Evolutionary conservation across 2,329 filamentous ascomycete genomes (phyloP).

Genomic region (Fusarium lyarnte): DNA sequence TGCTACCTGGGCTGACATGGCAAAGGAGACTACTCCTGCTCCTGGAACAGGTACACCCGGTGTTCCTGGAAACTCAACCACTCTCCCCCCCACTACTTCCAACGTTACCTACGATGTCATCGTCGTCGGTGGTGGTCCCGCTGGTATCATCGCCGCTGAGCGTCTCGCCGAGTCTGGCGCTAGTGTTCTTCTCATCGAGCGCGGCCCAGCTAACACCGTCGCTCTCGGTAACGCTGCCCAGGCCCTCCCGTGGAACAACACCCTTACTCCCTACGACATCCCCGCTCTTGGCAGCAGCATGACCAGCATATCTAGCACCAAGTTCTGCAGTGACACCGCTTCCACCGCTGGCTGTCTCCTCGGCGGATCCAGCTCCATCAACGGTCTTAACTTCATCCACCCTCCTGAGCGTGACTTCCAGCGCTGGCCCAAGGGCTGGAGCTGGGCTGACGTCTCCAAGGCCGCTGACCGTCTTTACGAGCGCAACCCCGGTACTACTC

Average conservation of each 20-base stretch:
- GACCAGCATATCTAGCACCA: constrained; percentile 34
- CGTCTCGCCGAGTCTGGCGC: constrained; percentile 38
- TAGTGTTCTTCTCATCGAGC: constrained; percentile 42
- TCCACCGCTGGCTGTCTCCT: constrained; percentile 41
- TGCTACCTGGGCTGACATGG: constrained; percentile 40
- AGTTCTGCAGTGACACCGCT: constrained; percentile 42
- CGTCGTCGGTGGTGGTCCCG: constrained; percentile 40
- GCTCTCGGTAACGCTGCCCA: constrained; percentile 34
- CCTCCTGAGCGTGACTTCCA: constrained; percentile 40
- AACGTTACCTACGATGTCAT: constrained; percentile 43
- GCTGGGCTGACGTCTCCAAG: constrained; percentile 33
- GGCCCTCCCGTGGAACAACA: constrained; percentile 37
- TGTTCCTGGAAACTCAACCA: constrained; percentile 17
- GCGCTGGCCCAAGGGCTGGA: constrained; percentile 41
- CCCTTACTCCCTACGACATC: constrained; percentile 39
- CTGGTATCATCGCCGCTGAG: constrained; percentile 41
- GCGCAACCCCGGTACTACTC: constrained; percentile 66
- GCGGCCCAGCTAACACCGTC: constrained; percentile 41
- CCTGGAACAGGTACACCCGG: constrained; percentile 7
- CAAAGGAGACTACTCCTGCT: constrained; percentile 27
- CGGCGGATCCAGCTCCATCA: constrained; percentile 42
- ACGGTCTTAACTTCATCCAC: constrained; percentile 43
- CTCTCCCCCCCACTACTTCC: constrained; percentile 25
- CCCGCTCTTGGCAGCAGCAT: constrained; percentile 41
- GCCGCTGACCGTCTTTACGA: constrained; percentile 41